phyloP scores from a whole-genome alignment of 169 alveolate species.

The Toxoplasma gondii region DNA sequence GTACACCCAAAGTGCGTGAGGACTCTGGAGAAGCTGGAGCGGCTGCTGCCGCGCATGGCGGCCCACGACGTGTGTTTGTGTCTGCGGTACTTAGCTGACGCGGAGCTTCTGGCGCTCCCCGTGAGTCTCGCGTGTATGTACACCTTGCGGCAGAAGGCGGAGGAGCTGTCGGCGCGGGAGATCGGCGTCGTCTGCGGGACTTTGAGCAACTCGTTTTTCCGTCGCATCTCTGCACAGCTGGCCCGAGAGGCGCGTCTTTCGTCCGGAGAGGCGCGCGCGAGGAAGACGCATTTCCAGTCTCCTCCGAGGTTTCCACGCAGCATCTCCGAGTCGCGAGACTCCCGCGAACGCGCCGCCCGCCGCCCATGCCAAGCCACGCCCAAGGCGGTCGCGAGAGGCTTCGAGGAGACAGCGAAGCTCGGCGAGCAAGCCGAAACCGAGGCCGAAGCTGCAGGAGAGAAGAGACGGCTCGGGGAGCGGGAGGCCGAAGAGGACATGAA shows the following conservation, averaged over 20 bases:
- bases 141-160: not conserved
- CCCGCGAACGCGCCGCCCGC: no score
- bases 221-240: not conserved
- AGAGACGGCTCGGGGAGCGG: no score
- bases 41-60: constrained; percentile 1
- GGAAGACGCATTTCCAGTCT: no score
- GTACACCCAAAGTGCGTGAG: constrained; percentile 8
- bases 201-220: not conserved
- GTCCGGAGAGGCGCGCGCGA: not conserved
- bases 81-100: not conserved
- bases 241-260: not conserved
- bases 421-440: no score
- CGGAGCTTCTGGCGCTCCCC: not conserved
- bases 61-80: constrained; percentile 11
- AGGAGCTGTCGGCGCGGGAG: not conserved
- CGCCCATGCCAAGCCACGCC: no score
- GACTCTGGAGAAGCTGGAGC: not conserved
- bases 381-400: no score
- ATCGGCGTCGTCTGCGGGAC: not conserved
- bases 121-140: not conserved
- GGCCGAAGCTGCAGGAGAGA: no score
- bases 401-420: no score
- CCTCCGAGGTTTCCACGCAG: no score
- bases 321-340: no score
- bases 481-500: no score